A percentile compares a stretch with the other conserved stretches of the same genome.
Conservation (phyloP, 345 rosid species). For the Salix suchowensis region DNA sequence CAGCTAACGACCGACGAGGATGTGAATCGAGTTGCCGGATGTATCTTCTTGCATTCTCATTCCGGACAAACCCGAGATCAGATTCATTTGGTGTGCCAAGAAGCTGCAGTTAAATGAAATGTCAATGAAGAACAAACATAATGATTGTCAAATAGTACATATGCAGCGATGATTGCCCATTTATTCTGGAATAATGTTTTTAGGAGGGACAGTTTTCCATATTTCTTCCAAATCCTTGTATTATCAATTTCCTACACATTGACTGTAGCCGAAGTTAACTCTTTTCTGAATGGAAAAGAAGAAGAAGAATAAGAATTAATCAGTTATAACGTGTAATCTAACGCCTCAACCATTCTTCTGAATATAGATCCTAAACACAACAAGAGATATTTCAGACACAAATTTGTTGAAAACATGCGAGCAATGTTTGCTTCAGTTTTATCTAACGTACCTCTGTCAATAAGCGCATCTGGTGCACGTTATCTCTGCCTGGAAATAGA, state of each 20-base stretch:
- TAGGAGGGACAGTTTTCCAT: no score
- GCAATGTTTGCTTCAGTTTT: neutral
- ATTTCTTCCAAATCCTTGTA: no score
- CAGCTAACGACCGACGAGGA: conserved; percentile 69
- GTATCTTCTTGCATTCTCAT: conserved; percentile 84
- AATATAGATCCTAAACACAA: neutral
- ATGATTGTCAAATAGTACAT: neutral
- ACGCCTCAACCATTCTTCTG: neutral
- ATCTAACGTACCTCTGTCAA: conserved; percentile 67
- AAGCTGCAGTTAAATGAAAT: conserved; percentile 41
- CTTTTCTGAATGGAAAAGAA: neutral
- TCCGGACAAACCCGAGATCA: conserved; percentile 80
- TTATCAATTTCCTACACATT: neutral
- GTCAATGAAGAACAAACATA: neutral
- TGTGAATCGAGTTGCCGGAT: conserved; percentile 58
- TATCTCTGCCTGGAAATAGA: conserved; percentile 90
- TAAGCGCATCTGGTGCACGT: conserved; percentile 89
- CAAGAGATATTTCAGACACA: neutral
- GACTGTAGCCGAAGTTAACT: neutral
- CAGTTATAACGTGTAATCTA: neutral
- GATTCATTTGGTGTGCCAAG: conserved; percentile 89
- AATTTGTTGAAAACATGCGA: neutral
- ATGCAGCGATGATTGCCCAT: neutral
- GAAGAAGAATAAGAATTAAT: neutral
- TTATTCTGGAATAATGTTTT: no score